Percentiles rank a stretch among this genome's conserved stretches.
These are phyloP conservation scores for Neltuma alba DNA, from an alignment of 306 rosid species.

Conservation along the genomic window DNA sequence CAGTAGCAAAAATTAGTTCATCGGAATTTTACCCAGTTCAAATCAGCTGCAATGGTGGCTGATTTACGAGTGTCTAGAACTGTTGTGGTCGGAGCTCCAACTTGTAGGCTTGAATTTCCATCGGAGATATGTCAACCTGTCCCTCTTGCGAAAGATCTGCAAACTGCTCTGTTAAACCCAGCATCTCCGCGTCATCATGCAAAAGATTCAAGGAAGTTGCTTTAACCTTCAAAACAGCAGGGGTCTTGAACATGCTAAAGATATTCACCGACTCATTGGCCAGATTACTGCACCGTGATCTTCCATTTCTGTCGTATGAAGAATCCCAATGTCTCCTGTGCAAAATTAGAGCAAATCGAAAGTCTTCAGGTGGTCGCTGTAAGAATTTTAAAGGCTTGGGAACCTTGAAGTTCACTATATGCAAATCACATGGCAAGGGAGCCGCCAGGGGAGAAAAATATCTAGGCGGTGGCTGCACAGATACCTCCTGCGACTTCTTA, in stretches of 20 bases:
- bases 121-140: conserved; percentile 69
- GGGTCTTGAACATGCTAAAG: conserved; percentile 63
- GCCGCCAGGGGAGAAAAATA: conserved; percentile 76
- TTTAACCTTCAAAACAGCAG: conserved; percentile 56
- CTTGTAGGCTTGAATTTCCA: conserved; percentile 95
- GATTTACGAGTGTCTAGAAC: conserved; percentile 32
- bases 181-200: conserved; percentile 77
- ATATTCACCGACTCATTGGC: conserved; percentile 70
- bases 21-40: conserved; percentile 22
- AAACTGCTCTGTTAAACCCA: conserved; percentile 72
- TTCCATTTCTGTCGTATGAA: conserved; percentile 79
- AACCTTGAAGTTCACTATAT: conserved; percentile 88
- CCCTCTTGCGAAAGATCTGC: conserved; percentile 77
- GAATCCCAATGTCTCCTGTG: conserved; percentile 84
- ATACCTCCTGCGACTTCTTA: conserved; percentile 68
- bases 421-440: conserved; percentile 91
- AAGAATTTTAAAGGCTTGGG: conserved; percentile 76
- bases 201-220: conserved; percentile 80
- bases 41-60: conserved; percentile 32
- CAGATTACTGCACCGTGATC: conserved; percentile 70
- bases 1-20: conserved; percentile 14
- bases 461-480: conserved; percentile 64
- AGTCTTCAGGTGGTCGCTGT: conserved; percentile 58
- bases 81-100: conserved; percentile 60
- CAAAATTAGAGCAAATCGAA: conserved; percentile 68